A percentile compares a stretch with the other conserved stretches of the same genome.
Evolutionary conservation across 345 rosid genomes (phyloP).

Genomic region (Durio zibethinus): DNA sequence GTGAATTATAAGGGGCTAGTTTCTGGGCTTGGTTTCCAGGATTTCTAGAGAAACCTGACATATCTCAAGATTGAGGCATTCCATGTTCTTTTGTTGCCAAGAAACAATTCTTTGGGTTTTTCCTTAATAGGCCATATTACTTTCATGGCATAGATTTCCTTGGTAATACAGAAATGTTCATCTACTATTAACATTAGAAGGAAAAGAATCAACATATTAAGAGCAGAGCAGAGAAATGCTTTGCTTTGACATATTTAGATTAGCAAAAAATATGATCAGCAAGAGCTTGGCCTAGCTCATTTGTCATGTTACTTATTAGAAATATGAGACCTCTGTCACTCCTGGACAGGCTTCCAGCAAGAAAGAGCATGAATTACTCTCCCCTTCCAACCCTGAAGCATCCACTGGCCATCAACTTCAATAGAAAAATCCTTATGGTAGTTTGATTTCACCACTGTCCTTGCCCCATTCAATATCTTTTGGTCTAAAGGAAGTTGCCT

Average conservation of each 20-base stretch:
- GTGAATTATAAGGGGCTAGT: not conserved
- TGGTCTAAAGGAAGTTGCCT: slow-evolving; percentile 42
- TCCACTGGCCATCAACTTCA: slow-evolving; percentile 58
- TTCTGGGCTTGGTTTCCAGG: not conserved
- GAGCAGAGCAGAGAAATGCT: not conserved
- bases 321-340: not conserved
- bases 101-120: not conserved
- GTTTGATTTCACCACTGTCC: slow-evolving; percentile 34
- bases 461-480: slow-evolving; percentile 46
- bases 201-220: not conserved
- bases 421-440: slow-evolving; percentile 52
- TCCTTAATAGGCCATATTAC: not conserved
- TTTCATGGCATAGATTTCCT: not conserved
- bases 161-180: slow-evolving; percentile 9
- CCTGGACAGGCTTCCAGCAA: slow-evolving; percentile 46
- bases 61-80: not conserved
- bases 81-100: not conserved
- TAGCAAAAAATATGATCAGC: not conserved
- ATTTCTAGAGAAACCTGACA: not conserved
- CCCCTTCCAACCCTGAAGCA: slow-evolving; percentile 87
- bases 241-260: not conserved
- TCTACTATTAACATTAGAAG: not conserved
- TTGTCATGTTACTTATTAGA: not conserved
- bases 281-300: not conserved
- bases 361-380: slow-evolving; percentile 58